Evolutionary conservation across 495 filamentous ascomycete genomes (phyloP).

Genomic region (Aspergillus nanangensis): DNA sequence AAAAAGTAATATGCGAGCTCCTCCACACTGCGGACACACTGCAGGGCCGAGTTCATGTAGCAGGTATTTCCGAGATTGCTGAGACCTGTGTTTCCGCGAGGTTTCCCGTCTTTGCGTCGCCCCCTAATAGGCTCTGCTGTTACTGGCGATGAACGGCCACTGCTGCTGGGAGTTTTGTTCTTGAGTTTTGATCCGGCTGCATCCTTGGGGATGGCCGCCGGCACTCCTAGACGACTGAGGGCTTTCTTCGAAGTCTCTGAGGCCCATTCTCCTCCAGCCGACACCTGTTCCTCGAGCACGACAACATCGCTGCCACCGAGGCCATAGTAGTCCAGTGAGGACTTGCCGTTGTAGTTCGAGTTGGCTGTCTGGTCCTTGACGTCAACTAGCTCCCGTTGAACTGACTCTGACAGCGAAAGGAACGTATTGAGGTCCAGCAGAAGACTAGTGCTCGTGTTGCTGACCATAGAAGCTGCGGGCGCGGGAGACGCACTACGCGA

Average conservation of each 20-base stretch:
- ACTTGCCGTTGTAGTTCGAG: conserved; percentile 69
- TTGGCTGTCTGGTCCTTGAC: conserved; percentile 70
- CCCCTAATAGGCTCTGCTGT: conserved; percentile 53
- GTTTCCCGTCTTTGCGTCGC: conserved; percentile 59
- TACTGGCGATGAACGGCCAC: conserved; percentile 63
- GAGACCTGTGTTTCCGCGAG: conserved; percentile 72
- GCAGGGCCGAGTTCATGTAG: conserved; percentile 97
- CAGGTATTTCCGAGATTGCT: conserved; percentile 94
- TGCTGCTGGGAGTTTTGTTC: conserved; percentile 32
- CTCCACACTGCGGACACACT: conserved; percentile 86
- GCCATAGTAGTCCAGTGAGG: conserved; percentile 57
- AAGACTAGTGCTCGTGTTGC: conserved; percentile 59
- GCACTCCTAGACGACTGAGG: conserved; percentile 36
- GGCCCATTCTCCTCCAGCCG: conserved; percentile 56
- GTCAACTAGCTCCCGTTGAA: conserved; percentile 65
- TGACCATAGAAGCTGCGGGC: conserved; percentile 30
- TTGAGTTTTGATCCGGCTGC: conserved; percentile 32
- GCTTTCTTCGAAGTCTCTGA: conserved; percentile 50
- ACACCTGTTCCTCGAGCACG: conserved; percentile 73
- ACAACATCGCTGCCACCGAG: conserved; percentile 64
- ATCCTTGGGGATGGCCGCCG: conserved; percentile 33
- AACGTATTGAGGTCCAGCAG: conserved; percentile 72
- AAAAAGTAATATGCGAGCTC: conserved; percentile 91
- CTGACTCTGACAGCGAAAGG: conserved; percentile 57
- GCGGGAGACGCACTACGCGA: conserved; percentile 53